Conservation (phyloP, 768 basidiomycete species). For the Tremella yokohamensis region DNA sequence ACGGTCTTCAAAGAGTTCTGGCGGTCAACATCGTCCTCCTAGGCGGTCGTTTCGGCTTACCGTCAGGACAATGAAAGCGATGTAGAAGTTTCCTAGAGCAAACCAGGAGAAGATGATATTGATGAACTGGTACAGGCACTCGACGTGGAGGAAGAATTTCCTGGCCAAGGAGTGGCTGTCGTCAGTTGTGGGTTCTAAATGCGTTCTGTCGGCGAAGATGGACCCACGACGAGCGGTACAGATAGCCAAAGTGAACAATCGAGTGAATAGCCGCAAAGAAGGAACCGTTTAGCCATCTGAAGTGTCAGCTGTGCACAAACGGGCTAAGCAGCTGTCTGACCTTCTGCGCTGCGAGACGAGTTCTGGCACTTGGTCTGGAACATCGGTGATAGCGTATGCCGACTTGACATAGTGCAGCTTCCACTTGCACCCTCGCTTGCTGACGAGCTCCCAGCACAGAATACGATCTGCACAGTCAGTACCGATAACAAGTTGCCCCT, state of each 20-base stretch:
- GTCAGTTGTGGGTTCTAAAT: slow-evolving; percentile 12
- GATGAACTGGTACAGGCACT: slow-evolving; percentile 84
- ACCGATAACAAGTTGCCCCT: neutral
- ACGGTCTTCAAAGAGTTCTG: slow-evolving; percentile 62
- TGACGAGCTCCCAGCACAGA: slow-evolving; percentile 94
- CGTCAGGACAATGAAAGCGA: slow-evolving; percentile 61
- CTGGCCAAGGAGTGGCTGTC: slow-evolving; percentile 64
- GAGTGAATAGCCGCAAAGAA: slow-evolving; percentile 97
- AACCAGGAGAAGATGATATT: slow-evolving; percentile 94
- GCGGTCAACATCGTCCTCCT: neutral
- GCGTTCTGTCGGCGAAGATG: too few species aligned
- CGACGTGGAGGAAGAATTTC: slow-evolving; percentile 93
- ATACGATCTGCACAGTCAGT: slow-evolving; percentile 59
- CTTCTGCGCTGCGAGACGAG: slow-evolving; percentile 83
- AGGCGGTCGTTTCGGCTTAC: neutral
- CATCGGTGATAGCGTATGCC: slow-evolving; percentile 86
- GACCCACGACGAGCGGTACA: slow-evolving; percentile 73
- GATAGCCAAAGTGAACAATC: slow-evolving; percentile 86
- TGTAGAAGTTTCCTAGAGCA: slow-evolving; percentile 82
- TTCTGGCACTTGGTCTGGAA: slow-evolving; percentile 90
- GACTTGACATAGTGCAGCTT: slow-evolving; percentile 94
- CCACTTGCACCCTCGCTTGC: slow-evolving; percentile 88
- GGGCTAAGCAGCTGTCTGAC: slow-evolving; percentile 8
- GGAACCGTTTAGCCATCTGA: slow-evolving; percentile 91
- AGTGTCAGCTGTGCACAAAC: neutral